Conservation (phyloP, 768 basidiomycete genomes). For the Kwoniella bestiolae region DNA sequence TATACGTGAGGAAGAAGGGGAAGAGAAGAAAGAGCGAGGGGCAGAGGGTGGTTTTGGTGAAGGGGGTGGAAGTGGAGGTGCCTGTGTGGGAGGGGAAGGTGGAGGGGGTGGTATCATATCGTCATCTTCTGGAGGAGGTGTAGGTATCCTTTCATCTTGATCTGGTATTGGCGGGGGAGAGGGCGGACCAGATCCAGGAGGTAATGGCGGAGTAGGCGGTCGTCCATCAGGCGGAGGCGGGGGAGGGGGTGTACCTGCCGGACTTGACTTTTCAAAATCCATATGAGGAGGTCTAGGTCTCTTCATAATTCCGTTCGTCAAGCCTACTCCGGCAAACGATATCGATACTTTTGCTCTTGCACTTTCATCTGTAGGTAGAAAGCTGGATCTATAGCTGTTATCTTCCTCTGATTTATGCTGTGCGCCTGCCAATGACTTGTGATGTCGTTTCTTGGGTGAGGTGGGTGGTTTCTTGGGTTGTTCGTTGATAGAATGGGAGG, state of each 20-base stretch:
- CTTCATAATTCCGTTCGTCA: background rate
- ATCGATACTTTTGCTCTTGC: constrained; percentile 19
- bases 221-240: constrained; percentile 11
- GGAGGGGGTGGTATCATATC: constrained; percentile 20
- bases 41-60: constrained; percentile 1
- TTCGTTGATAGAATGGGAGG: background rate
- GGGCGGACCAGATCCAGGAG: constrained; percentile 5
- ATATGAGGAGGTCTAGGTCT: constrained; percentile 22
- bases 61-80: constrained; percentile 9
- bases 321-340: constrained; percentile 4
- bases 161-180: background rate
- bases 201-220: constrained; percentile 7
- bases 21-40: constrained; percentile 1
- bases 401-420: background rate
- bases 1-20: background rate
- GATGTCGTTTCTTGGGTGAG: constrained; percentile 14
- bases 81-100: constrained; percentile 2
- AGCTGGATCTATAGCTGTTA: constrained; percentile 11
- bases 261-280: constrained; percentile 14
- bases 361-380: constrained; percentile 3
- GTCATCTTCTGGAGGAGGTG: constrained; percentile 29
- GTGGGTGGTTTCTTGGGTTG: background rate
- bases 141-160: constrained; percentile 2
- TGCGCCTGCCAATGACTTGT: background rate
- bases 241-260: constrained; percentile 1